These are phyloP conservation scores for Neocucurbitaria cava DNA, from an alignment of 2,329 filamentous ascomycete species.

Conservation along the genomic window DNA sequence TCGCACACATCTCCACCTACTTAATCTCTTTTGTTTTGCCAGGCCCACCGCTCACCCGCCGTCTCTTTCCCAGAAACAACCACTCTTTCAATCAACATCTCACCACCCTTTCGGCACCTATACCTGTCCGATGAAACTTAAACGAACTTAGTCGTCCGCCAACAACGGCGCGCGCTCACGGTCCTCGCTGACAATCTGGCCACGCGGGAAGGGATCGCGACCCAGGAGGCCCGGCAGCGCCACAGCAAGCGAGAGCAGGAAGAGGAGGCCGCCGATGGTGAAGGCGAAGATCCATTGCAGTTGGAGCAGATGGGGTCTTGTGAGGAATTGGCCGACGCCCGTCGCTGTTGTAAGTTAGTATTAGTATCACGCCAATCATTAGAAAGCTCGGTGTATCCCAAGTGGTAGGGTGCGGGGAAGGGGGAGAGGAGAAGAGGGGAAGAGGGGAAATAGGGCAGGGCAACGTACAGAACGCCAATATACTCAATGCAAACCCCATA, in stretches of 20 bases:
- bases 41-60: no score
- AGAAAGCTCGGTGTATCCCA: no score
- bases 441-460: neutral
- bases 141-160: constrained; percentile 37
- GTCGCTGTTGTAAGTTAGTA: constrained; percentile 66
- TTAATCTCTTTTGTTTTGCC: no score
- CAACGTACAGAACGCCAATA: constrained; percentile 70
- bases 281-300: constrained; percentile 95
- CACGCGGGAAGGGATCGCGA: constrained; percentile 60
- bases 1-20: no score
- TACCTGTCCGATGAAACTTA: no score
- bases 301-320: constrained; percentile 74
- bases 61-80: no score
- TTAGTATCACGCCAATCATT: no score
- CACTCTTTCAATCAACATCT: no score
- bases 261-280: constrained; percentile 77
- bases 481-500: constrained; percentile 79
- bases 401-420: constrained; percentile 5
- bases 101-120: neutral
- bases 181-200: constrained; percentile 56
- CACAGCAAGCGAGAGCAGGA: constrained; percentile 70
- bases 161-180: constrained; percentile 63
- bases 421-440: neutral
- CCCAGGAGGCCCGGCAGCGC: constrained; percentile 70
- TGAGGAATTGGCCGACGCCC: constrained; percentile 77